These are phyloP conservation scores for Setaria italica DNA, from an alignment of 202 grass and related monocot genomes.

Conservation along the genomic window DNA sequence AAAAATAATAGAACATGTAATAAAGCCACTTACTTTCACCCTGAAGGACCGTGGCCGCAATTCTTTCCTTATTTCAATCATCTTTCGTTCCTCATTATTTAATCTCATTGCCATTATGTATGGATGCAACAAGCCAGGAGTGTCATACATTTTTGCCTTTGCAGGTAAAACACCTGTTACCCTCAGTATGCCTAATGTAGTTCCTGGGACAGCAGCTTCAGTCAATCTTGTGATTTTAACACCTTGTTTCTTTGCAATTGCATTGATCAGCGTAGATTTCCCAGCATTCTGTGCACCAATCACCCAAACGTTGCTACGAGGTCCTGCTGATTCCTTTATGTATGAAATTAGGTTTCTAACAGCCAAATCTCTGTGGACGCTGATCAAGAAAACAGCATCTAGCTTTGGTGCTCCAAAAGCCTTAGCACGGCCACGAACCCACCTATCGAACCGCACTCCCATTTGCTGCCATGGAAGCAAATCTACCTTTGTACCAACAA, in stretches of 20 bases:
- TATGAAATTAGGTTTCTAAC: slow-evolving; percentile 86
- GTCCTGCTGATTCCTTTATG: slow-evolving; percentile 76
- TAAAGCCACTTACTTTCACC: slow-evolving; percentile 71
- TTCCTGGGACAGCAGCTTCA: slow-evolving; percentile 86
- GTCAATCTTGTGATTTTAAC: slow-evolving; percentile 81
- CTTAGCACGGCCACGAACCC: slow-evolving; percentile 86
- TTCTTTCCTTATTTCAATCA: slow-evolving; percentile 94
- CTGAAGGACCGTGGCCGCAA: slow-evolving; percentile 72
- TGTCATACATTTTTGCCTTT: slow-evolving; percentile 97
- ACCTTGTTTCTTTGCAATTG: slow-evolving; percentile 80
- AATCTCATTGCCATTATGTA: slow-evolving; percentile 83
- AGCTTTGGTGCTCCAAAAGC: slow-evolving; percentile 81
- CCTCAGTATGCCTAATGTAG: slow-evolving; percentile 87
- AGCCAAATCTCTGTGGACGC: slow-evolving; percentile 79
- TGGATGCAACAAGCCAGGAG: slow-evolving; percentile 88
- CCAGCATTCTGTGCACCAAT: slow-evolving; percentile 98
- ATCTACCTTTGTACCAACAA: slow-evolving; percentile 85
- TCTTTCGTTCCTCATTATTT: slow-evolving; percentile 80
- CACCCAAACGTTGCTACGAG: slow-evolving; percentile 92
- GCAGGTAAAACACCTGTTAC: slow-evolving; percentile 85
- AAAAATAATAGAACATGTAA: slow-evolving; percentile 21
- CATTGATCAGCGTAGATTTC: slow-evolving; percentile 98
- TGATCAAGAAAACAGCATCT: slow-evolving; percentile 79
- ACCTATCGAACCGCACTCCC: slow-evolving; percentile 74
- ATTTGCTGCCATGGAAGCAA: slow-evolving; percentile 81